These are phyloP conservation scores for Xylariaceae sp. DNA, from an alignment of 2,329 filamentous ascomycete genomes.

Conservation along the genomic window DNA sequence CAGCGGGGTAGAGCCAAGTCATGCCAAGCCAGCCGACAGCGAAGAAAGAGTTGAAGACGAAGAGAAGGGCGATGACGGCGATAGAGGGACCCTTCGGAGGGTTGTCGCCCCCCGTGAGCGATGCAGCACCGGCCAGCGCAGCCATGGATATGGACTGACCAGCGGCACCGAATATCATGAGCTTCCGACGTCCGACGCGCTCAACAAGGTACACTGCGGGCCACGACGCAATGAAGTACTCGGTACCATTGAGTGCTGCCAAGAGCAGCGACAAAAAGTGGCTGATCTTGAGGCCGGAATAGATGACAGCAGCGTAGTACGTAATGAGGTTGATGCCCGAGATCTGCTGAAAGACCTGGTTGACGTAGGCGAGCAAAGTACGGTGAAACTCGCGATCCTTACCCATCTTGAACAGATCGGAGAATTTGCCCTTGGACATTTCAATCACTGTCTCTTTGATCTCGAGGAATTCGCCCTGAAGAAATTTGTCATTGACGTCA, in stretches of 20 bases:
- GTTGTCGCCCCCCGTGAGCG: constrained; percentile 18
- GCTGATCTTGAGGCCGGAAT: constrained; percentile 46
- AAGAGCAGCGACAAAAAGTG: constrained; percentile 54
- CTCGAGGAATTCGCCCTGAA: constrained; percentile 48
- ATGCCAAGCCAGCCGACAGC: constrained; percentile 50
- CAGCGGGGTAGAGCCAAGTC: constrained; percentile 57
- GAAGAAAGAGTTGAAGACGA: constrained; percentile 52
- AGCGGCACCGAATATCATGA: constrained; percentile 67
- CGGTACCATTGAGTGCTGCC: constrained; percentile 48
- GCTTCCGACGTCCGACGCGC: constrained; percentile 61
- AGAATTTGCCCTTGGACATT: constrained; percentile 48
- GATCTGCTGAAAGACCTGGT: constrained; percentile 55
- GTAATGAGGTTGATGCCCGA: constrained; percentile 41
- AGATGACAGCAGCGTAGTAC: constrained; percentile 48
- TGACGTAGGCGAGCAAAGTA: constrained; percentile 51
- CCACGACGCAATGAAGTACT: constrained; percentile 56
- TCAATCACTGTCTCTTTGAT: constrained; percentile 66
- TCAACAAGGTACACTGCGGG: constrained; percentile 59
- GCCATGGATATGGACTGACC: constrained; percentile 65
- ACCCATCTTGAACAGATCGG: constrained; percentile 56
- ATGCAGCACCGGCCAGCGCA: constrained; percentile 47
- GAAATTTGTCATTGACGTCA: constrained; percentile 46
- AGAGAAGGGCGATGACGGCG: constrained; percentile 38
- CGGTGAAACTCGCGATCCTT: constrained; percentile 53
- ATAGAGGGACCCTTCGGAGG: constrained; percentile 26